These are phyloP conservation scores for Pseudogymnoascus sp. DNA, from an alignment of 2,329 filamentous ascomycete species.

Conservation along the genomic window DNA sequence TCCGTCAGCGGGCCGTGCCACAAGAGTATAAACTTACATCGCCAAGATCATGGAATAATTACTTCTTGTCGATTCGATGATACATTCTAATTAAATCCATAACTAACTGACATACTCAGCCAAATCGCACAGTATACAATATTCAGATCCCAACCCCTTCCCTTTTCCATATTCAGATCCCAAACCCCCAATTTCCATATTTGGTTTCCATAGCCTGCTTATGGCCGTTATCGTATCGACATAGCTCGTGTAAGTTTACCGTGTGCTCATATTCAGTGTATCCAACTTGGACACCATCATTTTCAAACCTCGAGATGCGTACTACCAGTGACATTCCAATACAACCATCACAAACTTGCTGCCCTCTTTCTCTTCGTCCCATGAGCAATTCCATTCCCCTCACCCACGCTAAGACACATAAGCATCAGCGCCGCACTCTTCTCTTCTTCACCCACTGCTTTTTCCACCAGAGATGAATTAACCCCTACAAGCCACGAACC, in stretches of 20 bases:
- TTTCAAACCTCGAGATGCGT: background rate
- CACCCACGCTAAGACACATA: background rate
- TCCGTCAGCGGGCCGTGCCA: constrained; percentile 1
- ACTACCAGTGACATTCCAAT: background rate
- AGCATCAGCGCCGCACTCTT: constrained; percentile 8
- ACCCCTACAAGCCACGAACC: background rate
- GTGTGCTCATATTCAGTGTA: background rate
- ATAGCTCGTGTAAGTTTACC: constrained; percentile 1
- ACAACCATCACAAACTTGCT: background rate
- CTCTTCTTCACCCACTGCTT: background rate
- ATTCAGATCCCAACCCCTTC: background rate
- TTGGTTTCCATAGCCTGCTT: background rate
- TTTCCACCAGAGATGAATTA: background rate
- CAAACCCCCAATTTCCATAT: background rate
- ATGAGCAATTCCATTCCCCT: background rate
- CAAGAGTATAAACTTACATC: background rate
- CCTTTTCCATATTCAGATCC: background rate
- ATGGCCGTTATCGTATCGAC: constrained; percentile 4
- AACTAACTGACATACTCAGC: background rate
- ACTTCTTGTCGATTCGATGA: background rate
- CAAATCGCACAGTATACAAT: background rate
- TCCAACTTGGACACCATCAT: background rate
- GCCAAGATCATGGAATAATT: background rate
- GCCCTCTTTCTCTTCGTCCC: constrained; percentile 1
- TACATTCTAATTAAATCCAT: constrained; percentile 4